Evolutionary conservation across 78 protist species (phyloP).

Genomic region (Mastigamoeba balamuthi): DNA sequence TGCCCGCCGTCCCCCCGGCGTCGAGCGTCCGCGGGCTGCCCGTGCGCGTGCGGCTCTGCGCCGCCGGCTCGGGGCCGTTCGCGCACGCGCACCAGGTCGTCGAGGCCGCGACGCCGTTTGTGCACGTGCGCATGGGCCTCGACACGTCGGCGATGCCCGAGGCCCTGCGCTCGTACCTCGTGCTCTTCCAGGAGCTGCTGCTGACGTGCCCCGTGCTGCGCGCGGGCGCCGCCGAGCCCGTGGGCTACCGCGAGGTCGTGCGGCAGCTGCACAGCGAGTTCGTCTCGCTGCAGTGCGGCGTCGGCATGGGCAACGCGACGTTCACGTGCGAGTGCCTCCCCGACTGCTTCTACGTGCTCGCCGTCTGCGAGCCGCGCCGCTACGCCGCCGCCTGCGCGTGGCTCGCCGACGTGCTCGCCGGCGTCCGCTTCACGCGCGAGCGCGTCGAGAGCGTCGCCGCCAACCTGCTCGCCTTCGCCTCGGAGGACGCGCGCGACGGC

Average conservation of each 20-base stretch:
- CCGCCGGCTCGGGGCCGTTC: too few species aligned
- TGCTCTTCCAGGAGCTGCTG: not conserved
- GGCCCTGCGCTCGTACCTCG: not conserved
- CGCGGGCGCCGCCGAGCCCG: not conserved
- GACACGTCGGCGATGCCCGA: not conserved
- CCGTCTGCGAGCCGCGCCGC: not conserved
- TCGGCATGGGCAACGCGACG: not conserved
- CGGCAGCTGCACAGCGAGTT: not conserved
- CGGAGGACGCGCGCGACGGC: not conserved
- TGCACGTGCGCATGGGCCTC: not conserved
- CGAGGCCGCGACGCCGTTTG: not conserved
- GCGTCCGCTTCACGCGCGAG: not conserved
- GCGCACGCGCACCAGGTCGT: not conserved
- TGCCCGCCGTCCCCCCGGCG: too few species aligned
- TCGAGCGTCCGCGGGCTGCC: too few species aligned
- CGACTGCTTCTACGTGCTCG: not conserved
- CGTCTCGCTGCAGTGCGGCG: not conserved
- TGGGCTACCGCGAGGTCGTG: not conserved
- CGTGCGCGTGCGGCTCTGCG: too few species aligned
- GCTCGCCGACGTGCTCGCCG: not conserved
- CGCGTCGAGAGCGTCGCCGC: not conserved
- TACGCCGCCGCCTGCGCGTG: not conserved
- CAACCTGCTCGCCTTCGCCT: not conserved
- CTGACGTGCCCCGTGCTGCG: not conserved
- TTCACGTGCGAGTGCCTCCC: not conserved